Conservation (phyloP, 305 asterid species). For the Plantago lanceolata region DNA sequence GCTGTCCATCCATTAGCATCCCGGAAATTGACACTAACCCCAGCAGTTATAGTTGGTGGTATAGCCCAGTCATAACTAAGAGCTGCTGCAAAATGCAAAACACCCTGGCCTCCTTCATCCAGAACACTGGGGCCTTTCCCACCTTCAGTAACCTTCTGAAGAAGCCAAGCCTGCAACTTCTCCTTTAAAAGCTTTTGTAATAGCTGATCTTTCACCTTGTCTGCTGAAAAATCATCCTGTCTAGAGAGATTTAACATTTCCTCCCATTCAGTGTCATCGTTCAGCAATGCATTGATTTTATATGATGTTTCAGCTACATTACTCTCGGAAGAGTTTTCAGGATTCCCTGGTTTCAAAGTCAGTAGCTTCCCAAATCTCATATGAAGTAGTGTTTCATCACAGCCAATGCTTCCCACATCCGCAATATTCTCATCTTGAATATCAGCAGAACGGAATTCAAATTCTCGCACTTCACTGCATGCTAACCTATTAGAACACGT, state of each 20-base stretch:
- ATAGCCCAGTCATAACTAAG: constrained; percentile 91
- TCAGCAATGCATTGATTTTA: constrained; percentile 54
- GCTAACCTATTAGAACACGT: constrained; percentile 95
- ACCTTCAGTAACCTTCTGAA: constrained; percentile 68
- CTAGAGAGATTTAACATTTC: constrained; percentile 38
- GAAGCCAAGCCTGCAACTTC: constrained; percentile 72
- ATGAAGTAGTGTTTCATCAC: constrained; percentile 59
- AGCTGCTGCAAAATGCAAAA: constrained; percentile 86
- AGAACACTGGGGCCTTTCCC: constrained; percentile 73
- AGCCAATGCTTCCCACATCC: constrained; percentile 27
- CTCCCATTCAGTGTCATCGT: constrained; percentile 67
- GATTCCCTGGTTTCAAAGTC: constrained; percentile 44
- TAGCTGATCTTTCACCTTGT: constrained; percentile 57
- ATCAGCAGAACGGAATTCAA: constrained; percentile 50
- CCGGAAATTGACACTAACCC: constrained; percentile 79
- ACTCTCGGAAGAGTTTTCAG: constrained; percentile 32
- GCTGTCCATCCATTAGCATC: constrained; percentile 96
- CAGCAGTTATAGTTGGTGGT: constrained; percentile 67
- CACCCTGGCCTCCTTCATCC: constrained; percentile 86
- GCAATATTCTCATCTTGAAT: constrained; percentile 39
- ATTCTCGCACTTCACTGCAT: constrained; percentile 96
- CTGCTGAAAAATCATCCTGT: constrained; percentile 49
- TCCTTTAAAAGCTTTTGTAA: constrained; percentile 68
- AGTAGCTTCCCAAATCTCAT: constrained; percentile 71
- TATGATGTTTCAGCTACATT: constrained; percentile 36